Evolutionary conservation across 2,329 filamentous ascomycete genomes (phyloP), one percentile per base, ranked within the genome.

Genomic region (Orbilia javanica): DNA sequence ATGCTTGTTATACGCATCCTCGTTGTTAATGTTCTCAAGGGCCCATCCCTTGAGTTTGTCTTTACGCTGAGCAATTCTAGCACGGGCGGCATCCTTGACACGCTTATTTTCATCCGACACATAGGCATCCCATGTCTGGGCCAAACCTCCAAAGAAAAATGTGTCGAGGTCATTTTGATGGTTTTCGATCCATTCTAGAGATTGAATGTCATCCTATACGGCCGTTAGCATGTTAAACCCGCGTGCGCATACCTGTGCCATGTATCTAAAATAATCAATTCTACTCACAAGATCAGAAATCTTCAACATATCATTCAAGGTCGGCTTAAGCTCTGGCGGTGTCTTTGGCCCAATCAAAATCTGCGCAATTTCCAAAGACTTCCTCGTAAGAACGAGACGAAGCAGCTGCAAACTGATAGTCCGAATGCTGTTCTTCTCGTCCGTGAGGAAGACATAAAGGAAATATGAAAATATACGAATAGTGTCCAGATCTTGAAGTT

Each of bases 401-500:
- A 78, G 53, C 52, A 78, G 36, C 53, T 78, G 74, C 44, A 78
- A 25, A 64, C 67, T 72, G 20, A 78, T 78, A 68, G 74, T 78
- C 44, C 74, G 50, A 42, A 78, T 78, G 53, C 74, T 78, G 53
- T 78, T 78, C 46, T 78, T 88, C 0, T 88, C 85, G 67, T 93
- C 93, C 6, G 96, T 90, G 39, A 98, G 87, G 83, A 96, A 97
- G 6, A 91, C 90, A 83, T 98, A 99, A 2, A 99, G 89, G 78
- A 97, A 90, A 82, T 97, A 98, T 87, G 94, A 97, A 48, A 98
- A 89, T 36, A 97, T 87, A 79, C 91, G 92, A 82, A 97, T 88
- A 82, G 93, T 92, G 8, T 93, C 90, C n/a, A 92, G 89, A 52
- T 97, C 93, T 5, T 89, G 87, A 2, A 92, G 91, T 15, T 96